phyloP scores from a whole-genome alignment of 2,329 filamentous ascomycete species.

The Phaeosphaeriaceae sp. region DNA sequence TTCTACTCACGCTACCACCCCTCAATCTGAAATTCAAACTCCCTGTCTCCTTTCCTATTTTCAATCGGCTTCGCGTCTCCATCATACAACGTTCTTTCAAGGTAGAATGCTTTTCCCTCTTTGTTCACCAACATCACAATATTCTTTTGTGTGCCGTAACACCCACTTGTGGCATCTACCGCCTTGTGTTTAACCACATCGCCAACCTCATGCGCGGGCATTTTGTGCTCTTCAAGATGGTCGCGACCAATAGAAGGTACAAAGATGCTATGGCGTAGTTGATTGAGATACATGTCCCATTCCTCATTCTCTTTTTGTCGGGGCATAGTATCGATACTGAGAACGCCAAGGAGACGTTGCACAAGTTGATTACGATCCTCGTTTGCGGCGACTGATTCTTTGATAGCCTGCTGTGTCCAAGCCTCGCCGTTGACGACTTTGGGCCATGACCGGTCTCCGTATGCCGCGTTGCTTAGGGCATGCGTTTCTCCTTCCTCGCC shows the following conservation, averaged over 20 bases:
- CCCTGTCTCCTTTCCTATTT: constrained; percentile 55
- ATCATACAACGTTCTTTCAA: constrained; percentile 68
- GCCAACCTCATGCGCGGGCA: constrained; percentile 48
- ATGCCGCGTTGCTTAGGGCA: constrained; percentile 67
- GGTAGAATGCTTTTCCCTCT: constrained; percentile 63
- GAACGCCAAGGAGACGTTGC: constrained; percentile 57
- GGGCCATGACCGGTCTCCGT: constrained; percentile 65
- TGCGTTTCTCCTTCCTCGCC: constrained; percentile 58
- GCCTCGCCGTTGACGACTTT: constrained; percentile 66
- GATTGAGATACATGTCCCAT: constrained; percentile 62
- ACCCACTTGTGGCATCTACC: constrained; percentile 51
- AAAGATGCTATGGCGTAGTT: constrained; percentile 66
- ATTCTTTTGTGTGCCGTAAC: constrained; percentile 71
- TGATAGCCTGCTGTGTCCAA: constrained; percentile 58
- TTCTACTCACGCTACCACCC: constrained; percentile 36
- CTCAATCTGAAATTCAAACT: constrained; percentile 57
- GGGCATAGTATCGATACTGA: constrained; percentile 63
- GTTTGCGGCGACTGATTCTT: constrained; percentile 49
- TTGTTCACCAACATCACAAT: constrained; percentile 64
- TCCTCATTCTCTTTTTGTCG: constrained; percentile 55
- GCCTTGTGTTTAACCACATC: constrained; percentile 49
- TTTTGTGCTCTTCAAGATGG: constrained; percentile 47
- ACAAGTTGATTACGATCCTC: constrained; percentile 59
- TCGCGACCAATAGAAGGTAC: constrained; percentile 62
- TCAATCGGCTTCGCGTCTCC: constrained; percentile 56